phyloP scores from a whole-genome alignment of 805 yeast species.

The Kodamaea sagamina region DNA sequence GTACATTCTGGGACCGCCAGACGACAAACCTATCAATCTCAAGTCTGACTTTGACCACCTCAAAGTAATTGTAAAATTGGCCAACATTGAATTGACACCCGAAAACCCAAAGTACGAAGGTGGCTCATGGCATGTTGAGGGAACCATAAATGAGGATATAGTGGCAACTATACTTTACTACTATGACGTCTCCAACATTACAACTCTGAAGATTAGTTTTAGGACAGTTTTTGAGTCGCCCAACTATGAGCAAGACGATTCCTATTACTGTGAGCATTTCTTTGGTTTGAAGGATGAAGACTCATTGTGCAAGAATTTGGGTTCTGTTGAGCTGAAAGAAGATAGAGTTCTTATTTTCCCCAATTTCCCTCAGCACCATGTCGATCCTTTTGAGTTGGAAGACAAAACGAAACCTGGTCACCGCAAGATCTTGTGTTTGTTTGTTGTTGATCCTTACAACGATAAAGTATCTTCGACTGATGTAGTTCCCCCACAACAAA shows the following conservation, averaged over 20 bases:
- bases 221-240: constrained; percentile 33
- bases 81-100: constrained; percentile 43
- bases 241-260: constrained; percentile 37
- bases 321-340: constrained; percentile 26
- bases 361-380: constrained; percentile 41
- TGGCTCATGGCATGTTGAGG: constrained; percentile 48
- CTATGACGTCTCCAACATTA: constrained; percentile 41
- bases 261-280: constrained; percentile 21
- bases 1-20: constrained; percentile 6
- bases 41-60: constrained; percentile 20
- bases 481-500: constrained; percentile 42
- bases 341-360: constrained; percentile 40
- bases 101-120: constrained; percentile 41
- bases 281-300: constrained; percentile 36
- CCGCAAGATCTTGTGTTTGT: constrained; percentile 43
- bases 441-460: constrained; percentile 39
- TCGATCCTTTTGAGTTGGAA: constrained; percentile 37
- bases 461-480: constrained; percentile 28
- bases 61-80: constrained; percentile 43
- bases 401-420: constrained; percentile 40
- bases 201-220: constrained; percentile 35
- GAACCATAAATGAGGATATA: constrained; percentile 42
- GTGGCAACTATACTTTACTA: constrained; percentile 44
- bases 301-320: constrained; percentile 25
- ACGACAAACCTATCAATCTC: constrained; percentile 18